These are phyloP conservation scores for Rhipidocladum racemiflorum DNA, from an alignment of 176 grass and related monocot species.

Conservation along the genomic window DNA sequence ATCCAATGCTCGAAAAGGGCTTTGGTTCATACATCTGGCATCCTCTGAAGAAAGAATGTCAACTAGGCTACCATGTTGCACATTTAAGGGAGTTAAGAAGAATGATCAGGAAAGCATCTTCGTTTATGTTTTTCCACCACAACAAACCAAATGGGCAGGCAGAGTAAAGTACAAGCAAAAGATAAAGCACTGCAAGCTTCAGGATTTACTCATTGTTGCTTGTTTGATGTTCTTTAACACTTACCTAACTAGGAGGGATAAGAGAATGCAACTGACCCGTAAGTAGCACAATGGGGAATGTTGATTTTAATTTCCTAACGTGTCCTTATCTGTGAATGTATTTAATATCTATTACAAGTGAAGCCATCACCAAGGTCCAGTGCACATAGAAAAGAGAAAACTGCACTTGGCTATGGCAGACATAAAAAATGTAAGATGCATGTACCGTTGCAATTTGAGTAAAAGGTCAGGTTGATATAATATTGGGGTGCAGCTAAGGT, in stretches of 20 bases:
- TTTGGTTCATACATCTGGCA: conserved; percentile 45
- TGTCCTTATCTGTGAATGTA: neutral
- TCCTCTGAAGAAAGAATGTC: conserved; percentile 13
- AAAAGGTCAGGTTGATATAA: neutral
- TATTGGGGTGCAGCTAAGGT: neutral
- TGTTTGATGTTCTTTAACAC: neutral
- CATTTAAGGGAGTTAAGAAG: neutral
- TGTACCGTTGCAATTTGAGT: neutral
- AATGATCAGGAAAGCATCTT: neutral
- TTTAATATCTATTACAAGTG: neutral
- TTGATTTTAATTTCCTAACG: neutral
- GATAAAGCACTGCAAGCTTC: neutral
- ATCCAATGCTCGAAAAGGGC: neutral
- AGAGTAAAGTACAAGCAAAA: neutral
- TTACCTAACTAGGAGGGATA: neutral
- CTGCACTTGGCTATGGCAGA: neutral
- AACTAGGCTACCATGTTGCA: neutral
- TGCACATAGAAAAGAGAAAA: neutral
- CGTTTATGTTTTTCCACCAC: neutral
- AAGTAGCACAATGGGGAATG: neutral
- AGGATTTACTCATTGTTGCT: neutral
- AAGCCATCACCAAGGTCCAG: neutral
- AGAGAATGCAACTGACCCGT: neutral
- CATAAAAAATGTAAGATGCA: neutral
- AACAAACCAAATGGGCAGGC: neutral